Evolutionary conservation across 208 protist genomes (phyloP).

Genomic region (Acanthamoeba quina): DNA sequence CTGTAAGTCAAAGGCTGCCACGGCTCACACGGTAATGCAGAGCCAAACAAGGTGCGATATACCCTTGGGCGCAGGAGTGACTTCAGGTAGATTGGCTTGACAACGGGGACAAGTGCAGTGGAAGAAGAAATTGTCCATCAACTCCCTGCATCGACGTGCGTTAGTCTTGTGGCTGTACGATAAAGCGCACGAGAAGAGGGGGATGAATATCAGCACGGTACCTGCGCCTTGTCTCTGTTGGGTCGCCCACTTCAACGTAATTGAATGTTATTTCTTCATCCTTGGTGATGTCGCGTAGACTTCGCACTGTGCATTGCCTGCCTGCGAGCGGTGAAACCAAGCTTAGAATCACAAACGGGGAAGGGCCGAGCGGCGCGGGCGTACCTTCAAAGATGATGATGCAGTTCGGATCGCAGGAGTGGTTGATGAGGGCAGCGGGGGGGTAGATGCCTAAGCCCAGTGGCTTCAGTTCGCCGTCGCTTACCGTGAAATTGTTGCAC

Average conservation of each 20-base stretch:
- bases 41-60: background rate
- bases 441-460: conserved; percentile 74
- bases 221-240: conserved; percentile 27
- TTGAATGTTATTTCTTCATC: conserved; percentile 59
- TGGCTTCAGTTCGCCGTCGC: conserved; percentile 59
- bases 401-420: conserved; percentile 75
- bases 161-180: background rate
- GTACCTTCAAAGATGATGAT: conserved; percentile 67
- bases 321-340: background rate
- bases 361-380: background rate
- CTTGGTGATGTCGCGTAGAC: background rate
- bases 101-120: conserved; percentile 55
- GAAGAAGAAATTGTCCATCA: conserved; percentile 71
- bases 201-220: background rate
- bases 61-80: background rate
- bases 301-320: background rate
- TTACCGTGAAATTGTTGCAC: conserved; percentile 72
- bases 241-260: conserved; percentile 69
- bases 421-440: conserved; percentile 75
- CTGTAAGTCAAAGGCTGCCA: background rate
- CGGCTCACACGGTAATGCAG: background rate
- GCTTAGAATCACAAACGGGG: background rate
- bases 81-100: conserved; percentile 3
- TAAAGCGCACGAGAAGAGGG: background rate
- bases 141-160: background rate